These are phyloP conservation scores for Hygrocybe punicea DNA, from an alignment of 768 basidiomycete genomes.

Conservation along the genomic window DNA sequence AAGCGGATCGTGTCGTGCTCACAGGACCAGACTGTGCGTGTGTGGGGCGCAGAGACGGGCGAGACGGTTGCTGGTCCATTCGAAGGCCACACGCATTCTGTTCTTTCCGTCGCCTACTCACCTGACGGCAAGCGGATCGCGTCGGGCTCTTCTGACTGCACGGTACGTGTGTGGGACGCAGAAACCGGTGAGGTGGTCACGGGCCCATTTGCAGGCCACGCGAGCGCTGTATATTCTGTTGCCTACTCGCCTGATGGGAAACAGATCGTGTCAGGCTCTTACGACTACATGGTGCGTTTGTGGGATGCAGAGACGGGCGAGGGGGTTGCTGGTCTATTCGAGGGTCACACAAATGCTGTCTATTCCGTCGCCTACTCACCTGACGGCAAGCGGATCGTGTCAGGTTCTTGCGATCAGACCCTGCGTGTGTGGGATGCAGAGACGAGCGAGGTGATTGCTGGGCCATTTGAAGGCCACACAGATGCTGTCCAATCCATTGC, in stretches of 20 bases:
- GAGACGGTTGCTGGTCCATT: not conserved
- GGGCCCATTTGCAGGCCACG: slow-evolving; percentile 6
- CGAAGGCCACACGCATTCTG: slow-evolving; percentile 28
- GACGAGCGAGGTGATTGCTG: slow-evolving; percentile 5
- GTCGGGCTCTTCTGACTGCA: slow-evolving; percentile 5
- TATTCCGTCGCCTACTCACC: slow-evolving; percentile 12
- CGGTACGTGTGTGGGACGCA: slow-evolving; percentile 14
- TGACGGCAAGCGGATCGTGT: slow-evolving; percentile 12
- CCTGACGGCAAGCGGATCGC: slow-evolving; percentile 10
- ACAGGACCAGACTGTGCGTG: slow-evolving; percentile 4
- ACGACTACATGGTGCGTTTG: slow-evolving; percentile 4
- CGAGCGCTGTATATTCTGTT: slow-evolving; percentile 8
- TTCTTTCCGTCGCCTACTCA: slow-evolving; percentile 10
- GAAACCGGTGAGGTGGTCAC: no score
- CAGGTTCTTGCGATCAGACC: slow-evolving; percentile 14
- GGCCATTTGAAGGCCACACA: slow-evolving; percentile 8
- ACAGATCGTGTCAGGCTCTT: slow-evolving; percentile 6
- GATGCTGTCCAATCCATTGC: slow-evolving; percentile 46
- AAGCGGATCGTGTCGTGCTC: slow-evolving; percentile 8
- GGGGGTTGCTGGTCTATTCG: not conserved
- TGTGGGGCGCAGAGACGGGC: slow-evolving; percentile 10
- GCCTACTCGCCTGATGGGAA: slow-evolving; percentile 13
- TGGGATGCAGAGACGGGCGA: slow-evolving; percentile 9
- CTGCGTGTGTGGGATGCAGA: slow-evolving; percentile 17
- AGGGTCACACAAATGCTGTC: not conserved